Base-by-base conservation (phyloP, 129 eudicot genomes). In the Logfia minima region DNA sequence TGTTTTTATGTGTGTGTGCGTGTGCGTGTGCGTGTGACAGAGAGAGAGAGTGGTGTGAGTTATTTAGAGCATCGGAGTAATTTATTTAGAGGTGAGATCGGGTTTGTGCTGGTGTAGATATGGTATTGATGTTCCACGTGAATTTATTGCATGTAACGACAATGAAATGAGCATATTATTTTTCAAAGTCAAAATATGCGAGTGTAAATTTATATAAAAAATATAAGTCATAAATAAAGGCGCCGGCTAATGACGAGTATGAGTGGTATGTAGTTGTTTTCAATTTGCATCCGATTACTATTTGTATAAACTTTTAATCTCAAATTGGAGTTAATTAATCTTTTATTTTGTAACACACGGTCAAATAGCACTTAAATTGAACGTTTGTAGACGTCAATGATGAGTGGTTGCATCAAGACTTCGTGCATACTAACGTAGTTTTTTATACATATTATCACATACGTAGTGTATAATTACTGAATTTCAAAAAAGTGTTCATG, bases 21-120 rank as follows among this genome's bases (percentile, higher is more conserved):
- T n/a, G n/a, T n/a, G n/a, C n/a, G n/a, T n/a, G n/a, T n/a, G n/a
- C n/a, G n/a, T n/a, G n/a, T n/a, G n/a, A n/a, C n/a, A 24, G 62
- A 10, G 17, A 14, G 52, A 52, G 31, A 34, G 77, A 45, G 66
- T 16, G 23, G 21, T 48, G 13, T 52, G 48, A 31, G 58, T 34
- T 52, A 24, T 59, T 19, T 80, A 6, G 22, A 80, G 83, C 51
- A 55, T 74, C 66, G 79, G 75, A 80, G 75, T 55, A 21, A 66
- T 68, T 73, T 73, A 66, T 73, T 66, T 16, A 22, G 65, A 17
- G 76, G 43, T 56, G 66, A 58, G 18, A 80, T 75, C 31, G 8
- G 65, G 70, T 80, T 74, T 48, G 66, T 59, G 76, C 56, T 39
- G 65, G 84, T 80, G 84, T 68, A 80, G 55, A 64, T 8, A 22